These are phyloP conservation scores for Taphrina betulina DNA, from an alignment of 1,139 yeast species.

Conservation along the genomic window DNA sequence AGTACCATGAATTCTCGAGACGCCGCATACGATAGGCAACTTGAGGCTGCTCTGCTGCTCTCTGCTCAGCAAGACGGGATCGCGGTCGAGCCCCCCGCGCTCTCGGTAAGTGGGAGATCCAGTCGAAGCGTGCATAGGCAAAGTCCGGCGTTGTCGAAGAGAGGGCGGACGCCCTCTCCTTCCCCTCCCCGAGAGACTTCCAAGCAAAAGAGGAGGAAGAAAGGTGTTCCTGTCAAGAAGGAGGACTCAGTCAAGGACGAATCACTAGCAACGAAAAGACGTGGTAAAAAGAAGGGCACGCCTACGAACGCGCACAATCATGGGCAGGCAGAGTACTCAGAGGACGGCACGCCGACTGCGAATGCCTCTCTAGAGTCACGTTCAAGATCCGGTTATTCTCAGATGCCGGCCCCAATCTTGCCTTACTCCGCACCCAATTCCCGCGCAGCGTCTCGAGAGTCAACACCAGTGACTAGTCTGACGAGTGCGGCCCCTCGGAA, in stretches of 20 bases:
- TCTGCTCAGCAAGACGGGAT: slow-evolving; percentile 25
- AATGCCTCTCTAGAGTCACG: slow-evolving; percentile 4
- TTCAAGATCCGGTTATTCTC: neutral
- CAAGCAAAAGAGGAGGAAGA: slow-evolving; percentile 20
- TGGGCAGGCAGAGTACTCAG: neutral
- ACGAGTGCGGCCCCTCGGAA: neutral
- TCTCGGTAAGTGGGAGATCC: slow-evolving; percentile 19
- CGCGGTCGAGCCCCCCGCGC: slow-evolving; percentile 9
- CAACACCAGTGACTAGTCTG: slow-evolving; percentile 4
- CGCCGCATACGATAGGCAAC: slow-evolving; percentile 48
- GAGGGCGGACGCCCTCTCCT: slow-evolving; percentile 27
- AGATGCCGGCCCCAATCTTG: neutral
- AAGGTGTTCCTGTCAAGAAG: slow-evolving; percentile 10
- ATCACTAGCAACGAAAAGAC: neutral
- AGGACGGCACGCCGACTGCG: neutral
- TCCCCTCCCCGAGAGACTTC: slow-evolving; percentile 17
- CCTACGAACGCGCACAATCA: neutral
- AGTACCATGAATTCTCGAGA: slow-evolving; percentile 49
- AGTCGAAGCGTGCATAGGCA: slow-evolving; percentile 18
- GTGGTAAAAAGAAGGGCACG: slow-evolving; percentile 1
- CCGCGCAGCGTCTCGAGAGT: slow-evolving; percentile 8
- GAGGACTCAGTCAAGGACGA: slow-evolving; percentile 12
- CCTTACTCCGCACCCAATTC: slow-evolving; percentile 6
- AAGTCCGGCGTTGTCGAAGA: slow-evolving; percentile 13
- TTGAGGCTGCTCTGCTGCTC: slow-evolving; percentile 26